Conservation (phyloP, 2,329 filamentous ascomycete genomes). For the Pseudogymnoascus sp. region DNA sequence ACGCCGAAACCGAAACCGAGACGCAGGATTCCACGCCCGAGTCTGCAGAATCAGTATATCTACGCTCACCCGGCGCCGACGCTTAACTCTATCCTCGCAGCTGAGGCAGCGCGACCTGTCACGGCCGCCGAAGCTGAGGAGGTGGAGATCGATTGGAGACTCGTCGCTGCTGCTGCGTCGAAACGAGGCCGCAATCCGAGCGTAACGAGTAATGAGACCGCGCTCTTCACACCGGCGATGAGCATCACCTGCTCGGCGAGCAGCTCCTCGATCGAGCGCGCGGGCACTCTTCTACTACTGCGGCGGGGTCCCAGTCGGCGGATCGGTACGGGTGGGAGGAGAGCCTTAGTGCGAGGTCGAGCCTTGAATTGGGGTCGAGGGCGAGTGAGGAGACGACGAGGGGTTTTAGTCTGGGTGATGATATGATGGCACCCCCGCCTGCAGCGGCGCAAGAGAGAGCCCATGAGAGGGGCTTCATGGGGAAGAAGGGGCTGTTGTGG, state of each 20-base stretch:
- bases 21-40: background rate
- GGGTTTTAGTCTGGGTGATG: background rate
- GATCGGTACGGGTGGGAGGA: slow-evolving; percentile 9
- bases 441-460: background rate
- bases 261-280: background rate
- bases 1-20: background rate
- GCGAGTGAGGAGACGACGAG: background rate
- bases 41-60: background rate
- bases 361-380: background rate
- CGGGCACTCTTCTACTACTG: background rate
- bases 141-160: background rate
- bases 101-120: background rate
- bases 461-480: background rate
- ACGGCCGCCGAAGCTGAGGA: background rate
- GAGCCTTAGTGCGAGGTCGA: background rate
- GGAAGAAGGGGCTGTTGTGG: background rate
- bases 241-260: background rate
- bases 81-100: background rate
- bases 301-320: background rate
- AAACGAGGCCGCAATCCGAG: background rate
- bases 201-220: background rate
- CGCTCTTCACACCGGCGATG: background rate
- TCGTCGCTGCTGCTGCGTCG: background rate
- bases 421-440: background rate
- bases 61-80: background rate